Evolutionary conservation across 2,329 filamentous ascomycete species (phyloP).

Genomic region (Claviceps capensis): DNA sequence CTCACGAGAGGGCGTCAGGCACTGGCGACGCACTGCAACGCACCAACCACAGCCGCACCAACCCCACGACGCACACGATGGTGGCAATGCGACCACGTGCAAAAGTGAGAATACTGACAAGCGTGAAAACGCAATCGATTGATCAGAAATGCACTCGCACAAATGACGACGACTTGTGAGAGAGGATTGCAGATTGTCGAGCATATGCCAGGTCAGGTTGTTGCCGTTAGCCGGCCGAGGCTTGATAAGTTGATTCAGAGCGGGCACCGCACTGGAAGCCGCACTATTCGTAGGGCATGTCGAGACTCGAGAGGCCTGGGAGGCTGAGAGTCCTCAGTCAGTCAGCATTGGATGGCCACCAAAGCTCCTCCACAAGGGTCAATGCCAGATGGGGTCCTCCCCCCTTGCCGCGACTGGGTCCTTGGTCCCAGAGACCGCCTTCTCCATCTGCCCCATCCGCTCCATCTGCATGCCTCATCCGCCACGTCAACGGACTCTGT

Average conservation of each 20-base stretch:
- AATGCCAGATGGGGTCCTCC: conserved; percentile 3
- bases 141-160: background rate
- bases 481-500: background rate
- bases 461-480: background rate
- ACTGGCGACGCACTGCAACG: conserved; percentile 3
- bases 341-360: no score
- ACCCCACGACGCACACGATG: conserved; percentile 2
- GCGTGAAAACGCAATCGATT: background rate
- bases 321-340: no score
- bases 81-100: conserved; percentile 2
- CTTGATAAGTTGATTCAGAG: no score
- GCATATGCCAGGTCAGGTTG: no score
- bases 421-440: conserved; percentile 3
- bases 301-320: no score
- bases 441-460: background rate
- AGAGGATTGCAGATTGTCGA: background rate
- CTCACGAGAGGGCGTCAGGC: conserved; percentile 9
- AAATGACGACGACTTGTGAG: background rate
- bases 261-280: no score
- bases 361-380: conserved; percentile 1
- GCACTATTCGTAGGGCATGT: no score
- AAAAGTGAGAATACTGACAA: background rate
- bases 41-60: background rate
- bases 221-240: background rate
- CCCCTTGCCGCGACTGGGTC: conserved; percentile 3